Percentiles rank a stretch among this genome's conserved stretches.
Conservation (phyloP, 2,329 filamentous ascomycete genomes). For the Neofusicoccum ribis region DNA sequence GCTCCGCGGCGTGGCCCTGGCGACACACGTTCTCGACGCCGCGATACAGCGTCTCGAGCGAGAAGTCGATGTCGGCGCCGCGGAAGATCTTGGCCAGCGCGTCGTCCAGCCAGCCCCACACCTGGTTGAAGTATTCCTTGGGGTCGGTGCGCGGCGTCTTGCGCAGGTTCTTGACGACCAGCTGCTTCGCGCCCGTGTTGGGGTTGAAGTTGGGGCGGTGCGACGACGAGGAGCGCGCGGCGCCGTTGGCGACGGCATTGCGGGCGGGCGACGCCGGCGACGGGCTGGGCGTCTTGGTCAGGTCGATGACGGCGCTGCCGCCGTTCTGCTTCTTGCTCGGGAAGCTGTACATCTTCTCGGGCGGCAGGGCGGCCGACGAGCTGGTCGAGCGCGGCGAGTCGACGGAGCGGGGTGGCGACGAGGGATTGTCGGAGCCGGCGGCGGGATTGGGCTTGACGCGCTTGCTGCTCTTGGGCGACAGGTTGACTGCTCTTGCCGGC, state of each 20-base stretch:
- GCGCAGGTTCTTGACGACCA: constrained; percentile 92
- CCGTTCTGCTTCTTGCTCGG: constrained; percentile 38
- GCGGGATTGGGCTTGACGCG: constrained; percentile 29
- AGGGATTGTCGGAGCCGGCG: neutral
- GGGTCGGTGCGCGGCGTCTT: constrained; percentile 64
- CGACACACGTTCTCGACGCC: constrained; percentile 90
- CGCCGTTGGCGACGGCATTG: neutral
- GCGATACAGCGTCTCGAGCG: constrained; percentile 86
- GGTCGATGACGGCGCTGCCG: constrained; percentile 35
- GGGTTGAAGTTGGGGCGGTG: constrained; percentile 63
- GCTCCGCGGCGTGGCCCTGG: constrained; percentile 66
- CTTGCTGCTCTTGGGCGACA: constrained; percentile 41
- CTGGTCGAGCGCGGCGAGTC: constrained; percentile 21
- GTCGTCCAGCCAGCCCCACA: constrained; percentile 70
- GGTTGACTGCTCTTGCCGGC: constrained; percentile 22
- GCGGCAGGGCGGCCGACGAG: constrained; percentile 27
- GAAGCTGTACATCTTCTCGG: constrained; percentile 55
- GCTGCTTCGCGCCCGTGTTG: constrained; percentile 74
- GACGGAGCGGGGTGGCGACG: constrained; percentile 30
- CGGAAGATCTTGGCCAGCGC: constrained; percentile 75
- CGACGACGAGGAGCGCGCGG: constrained; percentile 24
- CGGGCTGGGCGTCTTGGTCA: constrained; percentile 44
- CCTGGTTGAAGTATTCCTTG: constrained; percentile 75
- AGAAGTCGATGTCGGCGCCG: constrained; percentile 58
- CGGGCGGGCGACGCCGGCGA: constrained; percentile 23